Conservation (phyloP, 352 stramenopile genomes). For the Hyaloperonospora brassicae region DNA sequence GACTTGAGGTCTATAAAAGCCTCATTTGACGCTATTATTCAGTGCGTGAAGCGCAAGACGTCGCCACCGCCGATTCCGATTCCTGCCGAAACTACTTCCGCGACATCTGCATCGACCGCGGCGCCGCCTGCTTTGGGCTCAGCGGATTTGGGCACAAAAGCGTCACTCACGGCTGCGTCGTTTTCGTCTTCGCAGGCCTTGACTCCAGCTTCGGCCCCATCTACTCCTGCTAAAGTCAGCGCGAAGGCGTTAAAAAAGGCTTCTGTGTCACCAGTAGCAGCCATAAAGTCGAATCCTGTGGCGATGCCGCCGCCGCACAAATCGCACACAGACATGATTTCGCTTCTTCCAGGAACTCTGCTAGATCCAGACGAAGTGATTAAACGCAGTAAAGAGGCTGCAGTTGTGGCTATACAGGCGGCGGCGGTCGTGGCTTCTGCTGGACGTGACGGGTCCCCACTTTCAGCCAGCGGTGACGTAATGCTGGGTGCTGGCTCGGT, state of each 20-base stretch:
- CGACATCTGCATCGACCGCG: conserved; percentile 5
- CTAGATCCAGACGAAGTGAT: conserved; percentile 79
- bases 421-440: conserved; percentile 54
- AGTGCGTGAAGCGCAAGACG: conserved; percentile 81
- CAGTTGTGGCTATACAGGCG: conserved; percentile 64
- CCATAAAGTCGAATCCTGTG: conserved; percentile 21
- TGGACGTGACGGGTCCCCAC: conserved; percentile 35
- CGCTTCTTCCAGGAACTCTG: conserved; percentile 39
- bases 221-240: conserved; percentile 16
- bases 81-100: conserved; percentile 12
- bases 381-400: conserved; percentile 77
- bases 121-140: conserved; percentile 7
- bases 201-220: conserved; percentile 1
- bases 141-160: conserved; percentile 22
- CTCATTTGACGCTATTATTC: conserved; percentile 79
- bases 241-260: conserved; percentile 20
- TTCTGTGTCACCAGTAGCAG: conserved; percentile 10
- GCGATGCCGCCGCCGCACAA: conserved; percentile 61
- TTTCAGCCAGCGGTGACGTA: conserved; percentile 42
- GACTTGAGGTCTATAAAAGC: conserved; percentile 73
- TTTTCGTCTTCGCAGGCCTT: conserved; percentile 11
- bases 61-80: conserved; percentile 68
- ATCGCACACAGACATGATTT: conserved; percentile 69
- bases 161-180: conserved; percentile 28
- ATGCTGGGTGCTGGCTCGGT: conserved; percentile 42